Conservation (phyloP, 1,139 yeast species). For the Geotrichum fermentans region DNA sequence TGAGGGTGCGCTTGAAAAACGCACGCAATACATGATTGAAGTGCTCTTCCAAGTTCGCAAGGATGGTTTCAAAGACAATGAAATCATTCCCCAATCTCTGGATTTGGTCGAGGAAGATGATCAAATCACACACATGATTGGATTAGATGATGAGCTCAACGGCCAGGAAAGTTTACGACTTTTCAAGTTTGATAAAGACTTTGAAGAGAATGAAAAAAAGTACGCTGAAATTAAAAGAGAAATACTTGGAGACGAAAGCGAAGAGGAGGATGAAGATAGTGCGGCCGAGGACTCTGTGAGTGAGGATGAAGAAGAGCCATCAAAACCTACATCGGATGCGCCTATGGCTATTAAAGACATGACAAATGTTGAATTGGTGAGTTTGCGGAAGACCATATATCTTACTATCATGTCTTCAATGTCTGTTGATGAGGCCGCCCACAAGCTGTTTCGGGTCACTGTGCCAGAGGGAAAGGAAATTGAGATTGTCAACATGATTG, state of each 20-base stretch:
- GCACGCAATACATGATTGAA: constrained; percentile 50
- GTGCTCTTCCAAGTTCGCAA: constrained; percentile 50
- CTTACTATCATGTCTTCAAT: constrained; percentile 86
- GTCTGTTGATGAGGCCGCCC: constrained; percentile 91
- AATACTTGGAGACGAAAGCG: constrained; percentile 46
- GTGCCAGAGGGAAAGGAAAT: constrained; percentile 33
- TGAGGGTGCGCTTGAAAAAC: constrained; percentile 46
- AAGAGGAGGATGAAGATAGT: constrained; percentile 27
- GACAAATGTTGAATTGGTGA: constrained; percentile 60
- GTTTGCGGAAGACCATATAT: constrained; percentile 70
- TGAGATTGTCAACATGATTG: constrained; percentile 65
- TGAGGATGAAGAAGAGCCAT: constrained; percentile 24
- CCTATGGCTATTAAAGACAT: constrained; percentile 49
- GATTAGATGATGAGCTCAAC: constrained; percentile 45
- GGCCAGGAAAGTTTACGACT: constrained; percentile 49
- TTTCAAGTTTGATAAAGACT: constrained; percentile 52
- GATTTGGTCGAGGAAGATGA: constrained; percentile 68
- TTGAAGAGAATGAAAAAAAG: constrained; percentile 47
- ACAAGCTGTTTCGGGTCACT: constrained; percentile 55
- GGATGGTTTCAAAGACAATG: constrained; percentile 44
- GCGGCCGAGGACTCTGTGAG: constrained; percentile 24
- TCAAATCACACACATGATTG: constrained; percentile 53
- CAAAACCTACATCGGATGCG: constrained; percentile 25
- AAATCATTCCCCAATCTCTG: constrained; percentile 43
- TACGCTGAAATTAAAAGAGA: constrained; percentile 42